Conservation (phyloP, 2,329 filamentous ascomycete genomes). For the Emericellopsis cladophorae region DNA sequence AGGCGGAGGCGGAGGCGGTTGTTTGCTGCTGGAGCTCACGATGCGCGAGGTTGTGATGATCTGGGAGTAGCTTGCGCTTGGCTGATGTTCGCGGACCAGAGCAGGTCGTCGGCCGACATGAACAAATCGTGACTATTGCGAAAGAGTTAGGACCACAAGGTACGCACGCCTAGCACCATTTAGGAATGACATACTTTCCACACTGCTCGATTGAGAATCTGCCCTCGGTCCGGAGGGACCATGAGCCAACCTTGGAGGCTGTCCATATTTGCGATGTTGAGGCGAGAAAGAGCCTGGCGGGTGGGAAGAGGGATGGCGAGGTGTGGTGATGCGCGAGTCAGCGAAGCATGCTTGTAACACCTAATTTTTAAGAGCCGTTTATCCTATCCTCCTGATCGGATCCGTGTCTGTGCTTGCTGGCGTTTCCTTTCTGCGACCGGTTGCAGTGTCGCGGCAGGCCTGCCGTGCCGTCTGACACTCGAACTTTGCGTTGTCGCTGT, state of each 20-base stretch:
- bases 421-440: no score
- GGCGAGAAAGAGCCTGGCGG: neutral
- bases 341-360: neutral
- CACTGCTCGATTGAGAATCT: conserved; percentile 34
- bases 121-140: conserved; percentile 16
- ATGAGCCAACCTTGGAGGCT: conserved; percentile 32
- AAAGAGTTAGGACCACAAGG: conserved; percentile 7
- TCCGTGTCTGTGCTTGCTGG: no score
- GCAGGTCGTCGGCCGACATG: conserved; percentile 31
- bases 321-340: neutral
- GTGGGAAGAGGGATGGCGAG: neutral
- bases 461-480: no score
- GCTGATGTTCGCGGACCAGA: conserved; percentile 19
- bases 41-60: conserved; percentile 1
- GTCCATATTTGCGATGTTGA: conserved; percentile 16
- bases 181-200: conserved; percentile 32
- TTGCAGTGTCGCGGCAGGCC: no score
- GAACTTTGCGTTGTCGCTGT: no score
- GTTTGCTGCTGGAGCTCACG: conserved; percentile 8
- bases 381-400: no score
- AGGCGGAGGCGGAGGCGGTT: conserved; percentile 6
- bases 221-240: conserved; percentile 35
- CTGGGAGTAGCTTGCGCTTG: conserved; percentile 17
- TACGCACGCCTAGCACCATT: neutral
- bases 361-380: neutral